Conservation (phyloP, 192 early-diverging fungal genomes). For the Entomortierella parvispora region DNA sequence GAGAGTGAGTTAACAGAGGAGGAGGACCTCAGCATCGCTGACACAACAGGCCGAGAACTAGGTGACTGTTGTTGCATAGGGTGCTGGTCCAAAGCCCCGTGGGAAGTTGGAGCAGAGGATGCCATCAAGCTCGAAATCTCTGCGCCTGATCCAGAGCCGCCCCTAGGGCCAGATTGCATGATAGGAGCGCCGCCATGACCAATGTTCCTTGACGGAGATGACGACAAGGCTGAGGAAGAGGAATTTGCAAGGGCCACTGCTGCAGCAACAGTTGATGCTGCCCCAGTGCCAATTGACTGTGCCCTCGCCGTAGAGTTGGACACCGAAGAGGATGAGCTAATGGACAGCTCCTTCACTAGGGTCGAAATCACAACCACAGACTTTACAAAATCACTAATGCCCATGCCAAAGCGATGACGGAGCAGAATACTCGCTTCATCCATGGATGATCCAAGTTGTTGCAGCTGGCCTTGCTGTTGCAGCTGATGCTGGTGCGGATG, state of each 20-base stretch:
- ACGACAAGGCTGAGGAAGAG: neutral
- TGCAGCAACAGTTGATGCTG: neutral
- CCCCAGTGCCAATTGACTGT: conserved; percentile 4
- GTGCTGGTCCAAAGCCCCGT: too few relatives aligned
- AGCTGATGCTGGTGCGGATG: neutral
- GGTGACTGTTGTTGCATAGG: too few relatives aligned
- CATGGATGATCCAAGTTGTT: conserved; percentile 3
- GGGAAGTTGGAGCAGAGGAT: too few relatives aligned
- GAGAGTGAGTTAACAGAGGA: too few relatives aligned
- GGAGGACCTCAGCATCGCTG: too few relatives aligned
- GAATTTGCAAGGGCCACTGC: neutral
- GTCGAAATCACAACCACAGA: conserved; percentile 47
- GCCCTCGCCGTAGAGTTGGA: too few relatives aligned
- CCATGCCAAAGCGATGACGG: conserved; percentile 37
- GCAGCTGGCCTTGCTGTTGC: conserved; percentile 14
- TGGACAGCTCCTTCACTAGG: conserved; percentile 32
- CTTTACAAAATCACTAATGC: conserved; percentile 42
- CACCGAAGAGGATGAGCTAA: neutral
- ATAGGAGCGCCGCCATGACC: too few relatives aligned
- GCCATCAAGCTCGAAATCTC: too few relatives aligned
- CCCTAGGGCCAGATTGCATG: too few relatives aligned
- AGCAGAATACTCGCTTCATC: conserved; percentile 25
- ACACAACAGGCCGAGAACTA: too few relatives aligned
- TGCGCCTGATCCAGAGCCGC: too few relatives aligned
- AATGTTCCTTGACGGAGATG: neutral